These are phyloP conservation scores for Barnettozyma sp. DNA, from an alignment of 805 yeast genomes.

Conservation along the genomic window DNA sequence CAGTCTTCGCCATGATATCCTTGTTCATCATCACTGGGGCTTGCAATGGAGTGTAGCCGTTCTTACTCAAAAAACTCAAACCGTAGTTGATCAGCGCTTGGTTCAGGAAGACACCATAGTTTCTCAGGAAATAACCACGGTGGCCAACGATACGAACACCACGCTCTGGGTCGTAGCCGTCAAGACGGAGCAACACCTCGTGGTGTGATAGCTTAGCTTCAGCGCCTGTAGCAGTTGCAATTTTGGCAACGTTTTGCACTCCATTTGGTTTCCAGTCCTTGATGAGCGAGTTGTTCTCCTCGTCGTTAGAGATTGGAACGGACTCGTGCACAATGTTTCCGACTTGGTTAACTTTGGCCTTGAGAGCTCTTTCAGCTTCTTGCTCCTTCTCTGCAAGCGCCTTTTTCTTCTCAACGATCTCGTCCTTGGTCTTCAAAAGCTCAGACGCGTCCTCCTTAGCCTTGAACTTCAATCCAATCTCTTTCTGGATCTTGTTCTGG, in stretches of 20 bases:
- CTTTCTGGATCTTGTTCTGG: conserved; percentile 85
- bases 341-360: conserved; percentile 76
- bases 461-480: conserved; percentile 86
- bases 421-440: conserved; percentile 74
- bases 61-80: conserved; percentile 68
- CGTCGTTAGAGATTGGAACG: conserved; percentile 81
- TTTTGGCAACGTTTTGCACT: conserved; percentile 46
- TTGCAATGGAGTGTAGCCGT: conserved; percentile 85
- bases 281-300: conserved; percentile 83
- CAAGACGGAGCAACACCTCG: conserved; percentile 87
- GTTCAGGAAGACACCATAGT: conserved; percentile 93
- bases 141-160: conserved; percentile 97
- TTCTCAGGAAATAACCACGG: conserved; percentile 95
- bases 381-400: conserved; percentile 60
- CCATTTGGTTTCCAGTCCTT: conserved; percentile 84
- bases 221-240: conserved; percentile 72
- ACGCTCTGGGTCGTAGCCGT: conserved; percentile 98
- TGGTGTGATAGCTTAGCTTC: conserved; percentile 87
- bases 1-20: conserved; percentile 98
- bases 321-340: conserved; percentile 94
- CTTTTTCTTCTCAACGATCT: conserved; percentile 62
- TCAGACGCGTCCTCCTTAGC: conserved; percentile 91
- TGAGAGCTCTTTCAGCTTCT: conserved; percentile 68
- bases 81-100: conserved; percentile 98
- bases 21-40: conserved; percentile 99